Evolutionary conservation across 495 filamentous ascomycete genomes (phyloP), one percentile per base, ranked within the genome.

Genomic region (Neurospora sp.): DNA sequence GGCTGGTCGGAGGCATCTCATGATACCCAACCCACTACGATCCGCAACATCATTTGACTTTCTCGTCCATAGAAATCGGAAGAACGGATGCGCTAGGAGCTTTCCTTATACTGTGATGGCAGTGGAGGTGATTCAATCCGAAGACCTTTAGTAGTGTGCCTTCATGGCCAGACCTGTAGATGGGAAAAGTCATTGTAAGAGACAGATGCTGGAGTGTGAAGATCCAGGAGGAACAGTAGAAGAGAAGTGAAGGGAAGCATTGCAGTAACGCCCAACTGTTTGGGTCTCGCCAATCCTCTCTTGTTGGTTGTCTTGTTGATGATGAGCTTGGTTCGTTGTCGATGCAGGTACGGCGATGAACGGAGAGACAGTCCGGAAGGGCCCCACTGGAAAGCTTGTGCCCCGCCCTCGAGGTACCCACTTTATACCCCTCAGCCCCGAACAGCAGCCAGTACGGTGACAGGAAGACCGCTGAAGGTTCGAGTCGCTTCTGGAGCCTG

Each of bases 401-500:
- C 54, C 54, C 54, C 54, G 54, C 54, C 27, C 27, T 35, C 27
- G 1, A 18, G 12, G 20, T 54, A 31, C 54, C 54, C 54, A 62
- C 54, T 62, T 62, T 16, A 62, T 54, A 62, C 54, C 54, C 54
- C 54, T 62, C 54, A 16, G 23, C 12, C 27, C 54, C 23, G 54
- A 35, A 35, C 23, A 14, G 5, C 54, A 62, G 23, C 54, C 54
- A 62, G 54, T 62, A 31, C 12, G 27, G 54, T 62, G 54, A 62
- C 54, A 62, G 54, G 23, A 62, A 62, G 54, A 62, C 54, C 54
- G 54, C 54, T 72, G 71, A 74, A 75, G n/a, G 37, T 79, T 79
- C 78, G 38, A 75, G 78, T 62, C 11, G 69, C 42, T 76, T 78
- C 76, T 77, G 76, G 73, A 74, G 71, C 54, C 59, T 74, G 54